Evolutionary conservation across 1,139 yeast species (phyloP), one percentile per base, ranked within the genome.

Genomic region (Hansenula sp.): DNA sequence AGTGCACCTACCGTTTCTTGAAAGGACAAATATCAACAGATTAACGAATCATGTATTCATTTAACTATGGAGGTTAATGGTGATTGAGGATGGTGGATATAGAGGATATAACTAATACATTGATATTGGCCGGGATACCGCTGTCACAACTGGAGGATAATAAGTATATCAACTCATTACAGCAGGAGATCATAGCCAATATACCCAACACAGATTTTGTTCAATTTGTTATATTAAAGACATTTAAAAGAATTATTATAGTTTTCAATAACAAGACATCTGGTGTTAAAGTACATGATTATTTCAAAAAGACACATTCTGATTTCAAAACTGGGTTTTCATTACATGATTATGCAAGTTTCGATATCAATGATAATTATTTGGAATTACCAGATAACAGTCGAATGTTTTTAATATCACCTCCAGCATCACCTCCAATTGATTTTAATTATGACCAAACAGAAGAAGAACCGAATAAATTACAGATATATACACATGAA

Each of bases 341-440:
- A 2, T n/a, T 56, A 6, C 48, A 56, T 32, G 53, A 56, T 14
- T 43, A 45, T 30, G 42, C 43, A 6, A 40, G 46, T 13, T 33
- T 33, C 9, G 34, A 44, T 14, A 43, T 50, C 7, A 51, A 43
- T 29, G 49, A 55, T 20, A 49, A 45, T 34, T 58, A 59, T 39
- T 45, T 66, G 18, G 38, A 57, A 39, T 50, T 65, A 11, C 71
- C 71, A 5, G 48, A 51, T 34, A 47, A 56, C 32, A 50, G 56
- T 11, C 53, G 58, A 36, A 44, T 62, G 55, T 65, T 64, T 42
- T 44, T 66, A 37, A 59, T 65, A 7, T 64, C 69, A 1, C 71
- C 71, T 9, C 71, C 71, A 14, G 57, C 63, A 7, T 66, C 71
- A 10, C 71, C 71, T 2, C 69, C 69, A 4, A 59, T 64, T 2